phyloP scores from a whole-genome alignment of 352 stramenopile genomes.

The Thalassiosira mediterranea region DNA sequence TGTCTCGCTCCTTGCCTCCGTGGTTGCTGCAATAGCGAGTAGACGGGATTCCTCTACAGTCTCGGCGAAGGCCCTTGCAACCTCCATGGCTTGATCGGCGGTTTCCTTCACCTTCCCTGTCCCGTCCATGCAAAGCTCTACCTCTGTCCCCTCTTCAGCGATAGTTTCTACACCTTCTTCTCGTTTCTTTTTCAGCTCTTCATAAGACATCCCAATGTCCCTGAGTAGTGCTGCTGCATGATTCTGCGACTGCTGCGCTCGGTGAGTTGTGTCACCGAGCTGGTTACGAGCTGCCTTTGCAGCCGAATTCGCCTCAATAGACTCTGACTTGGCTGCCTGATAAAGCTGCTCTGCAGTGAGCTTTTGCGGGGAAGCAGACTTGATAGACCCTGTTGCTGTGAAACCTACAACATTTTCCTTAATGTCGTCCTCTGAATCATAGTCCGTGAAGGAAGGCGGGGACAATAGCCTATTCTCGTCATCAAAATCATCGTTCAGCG shows the following conservation, averaged over 20 bases:
- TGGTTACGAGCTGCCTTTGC: constrained; percentile 34
- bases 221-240: constrained; percentile 42
- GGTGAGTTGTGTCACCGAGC: constrained; percentile 24
- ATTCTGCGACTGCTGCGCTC: constrained; percentile 20
- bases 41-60: constrained; percentile 52
- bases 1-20: constrained; percentile 57
- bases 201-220: constrained; percentile 47
- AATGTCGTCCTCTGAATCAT: constrained; percentile 58
- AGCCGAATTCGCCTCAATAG: constrained; percentile 27
- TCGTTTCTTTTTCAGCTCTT: constrained; percentile 44
- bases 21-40: constrained; percentile 43
- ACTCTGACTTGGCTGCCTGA: constrained; percentile 29
- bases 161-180: not conserved
- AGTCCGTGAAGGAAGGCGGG: constrained; percentile 16
- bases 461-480: constrained; percentile 54
- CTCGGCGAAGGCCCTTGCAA: constrained; percentile 67
- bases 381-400: constrained; percentile 63
- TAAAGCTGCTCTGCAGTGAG: constrained; percentile 31
- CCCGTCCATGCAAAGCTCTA: constrained; percentile 45
- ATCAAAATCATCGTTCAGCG: constrained; percentile 79
- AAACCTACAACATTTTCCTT: constrained; percentile 63
- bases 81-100: constrained; percentile 58
- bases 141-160: constrained; percentile 19
- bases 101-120: constrained; percentile 39
- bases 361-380: constrained; percentile 20